phyloP scores from a whole-genome alignment of 2,329 filamentous ascomycete genomes.

The Claviceps citrina region DNA sequence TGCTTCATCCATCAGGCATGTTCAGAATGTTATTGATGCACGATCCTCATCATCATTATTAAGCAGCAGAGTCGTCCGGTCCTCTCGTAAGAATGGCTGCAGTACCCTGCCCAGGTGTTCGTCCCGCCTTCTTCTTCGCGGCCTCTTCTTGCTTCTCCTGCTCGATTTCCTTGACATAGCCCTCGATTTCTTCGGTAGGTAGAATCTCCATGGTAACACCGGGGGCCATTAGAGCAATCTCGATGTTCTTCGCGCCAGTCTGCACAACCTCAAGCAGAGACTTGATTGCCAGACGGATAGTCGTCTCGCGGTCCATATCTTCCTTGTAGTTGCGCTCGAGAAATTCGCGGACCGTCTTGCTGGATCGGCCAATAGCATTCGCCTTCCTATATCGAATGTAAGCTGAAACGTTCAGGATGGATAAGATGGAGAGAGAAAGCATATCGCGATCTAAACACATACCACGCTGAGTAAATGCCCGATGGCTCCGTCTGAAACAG shows the following conservation, averaged over 20 bases:
- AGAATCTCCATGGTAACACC: slow-evolving; percentile 86
- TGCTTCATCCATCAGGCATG: too few relatives aligned
- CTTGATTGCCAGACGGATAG: slow-evolving; percentile 94
- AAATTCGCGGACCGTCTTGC: slow-evolving; percentile 98
- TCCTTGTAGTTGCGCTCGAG: slow-evolving; percentile 98
- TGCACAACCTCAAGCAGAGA: slow-evolving; percentile 95
- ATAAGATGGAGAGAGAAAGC: not conserved
- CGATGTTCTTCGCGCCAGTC: slow-evolving; percentile 98
- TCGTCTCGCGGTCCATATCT: slow-evolving; percentile 89
- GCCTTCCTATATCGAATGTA: slow-evolving; percentile 58
- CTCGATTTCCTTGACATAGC: slow-evolving; percentile 97
- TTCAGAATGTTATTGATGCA: too few relatives aligned
- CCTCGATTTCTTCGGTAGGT: slow-evolving; percentile 88
- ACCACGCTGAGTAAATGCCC: slow-evolving; percentile 98
- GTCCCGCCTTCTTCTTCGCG: slow-evolving; percentile 83
- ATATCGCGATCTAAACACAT: slow-evolving; percentile 10
- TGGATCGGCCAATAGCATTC: slow-evolving; percentile 93
- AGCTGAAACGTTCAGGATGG: slow-evolving; percentile 6
- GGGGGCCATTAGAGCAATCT: slow-evolving; percentile 95
- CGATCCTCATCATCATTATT: slow-evolving; percentile 16
- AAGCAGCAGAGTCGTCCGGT: slow-evolving; percentile 25
- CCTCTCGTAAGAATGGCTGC: slow-evolving; percentile 61
- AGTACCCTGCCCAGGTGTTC: slow-evolving; percentile 51
- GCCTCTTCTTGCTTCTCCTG: slow-evolving; percentile 98
- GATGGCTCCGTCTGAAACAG: slow-evolving; percentile 99